Evolutionary conservation across 306 rosid species (phyloP), one percentile per base, ranked within the genome.

Genomic region (Cucumis hystrix): DNA sequence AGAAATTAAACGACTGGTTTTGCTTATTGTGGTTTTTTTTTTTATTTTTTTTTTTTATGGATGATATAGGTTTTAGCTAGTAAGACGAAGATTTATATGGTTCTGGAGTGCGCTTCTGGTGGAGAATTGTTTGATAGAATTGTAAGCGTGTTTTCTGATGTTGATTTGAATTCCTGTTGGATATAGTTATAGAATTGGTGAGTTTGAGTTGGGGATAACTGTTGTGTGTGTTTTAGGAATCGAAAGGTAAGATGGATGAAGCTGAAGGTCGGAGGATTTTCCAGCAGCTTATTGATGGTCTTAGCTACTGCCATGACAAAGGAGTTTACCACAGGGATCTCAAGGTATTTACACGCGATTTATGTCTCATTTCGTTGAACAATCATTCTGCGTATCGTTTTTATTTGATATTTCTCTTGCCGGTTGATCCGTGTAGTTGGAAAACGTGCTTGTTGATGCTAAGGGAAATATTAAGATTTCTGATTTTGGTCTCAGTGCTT

Each of bases 401-500:
- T 77, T 60, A 11, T 23, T 61, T 17, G 15, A 77, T 33, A 47
- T 60, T 43, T 14, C n/a, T 14, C 13, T 76, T 35, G 43, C 51
- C 9, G 28, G 54, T 77, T 63, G 23, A 65, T 61, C 52, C 15
- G 7, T 77, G 84, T 85, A 96, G 99, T 87, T 92, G 18, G 99
- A 96, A 81, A 96, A 96, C 86, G 86, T 96, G 23, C 98, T 96
- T 58, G 91, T 92, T 78, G 97, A 92, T 85, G 83, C 84, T 37
- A 79, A 89, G 80, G 99, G 98, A 76, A 91, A 85, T 82, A 81
- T 96, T 43, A 92, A 89, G 89, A 86, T 96, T 76, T 84, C 99
- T 6, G 99, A 96, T 85, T 96, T 96, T 87, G 99, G 99, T 43
- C 98, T 96, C 10, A 92, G 99, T 79, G 99, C 99, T 76, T 83